These are phyloP conservation scores for Euphorbia corollata DNA, from an alignment of 441 rosid species.

Conservation along the genomic window DNA sequence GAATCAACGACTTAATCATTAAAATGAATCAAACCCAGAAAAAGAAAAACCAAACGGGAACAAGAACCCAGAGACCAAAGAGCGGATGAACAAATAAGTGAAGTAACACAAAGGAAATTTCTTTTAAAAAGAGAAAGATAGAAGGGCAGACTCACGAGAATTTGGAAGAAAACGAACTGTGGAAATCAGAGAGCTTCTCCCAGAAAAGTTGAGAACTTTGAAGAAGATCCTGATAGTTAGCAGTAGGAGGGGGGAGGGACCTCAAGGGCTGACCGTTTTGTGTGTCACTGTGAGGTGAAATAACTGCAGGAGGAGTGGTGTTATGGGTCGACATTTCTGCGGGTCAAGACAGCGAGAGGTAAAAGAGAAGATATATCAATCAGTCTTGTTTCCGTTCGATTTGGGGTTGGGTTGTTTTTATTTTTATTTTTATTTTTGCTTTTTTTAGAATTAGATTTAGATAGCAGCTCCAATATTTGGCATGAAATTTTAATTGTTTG, in stretches of 20 bases:
- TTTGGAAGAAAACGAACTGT: constrained; percentile 35
- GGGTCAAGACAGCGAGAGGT: constrained; percentile 16
- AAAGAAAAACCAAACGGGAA: not conserved
- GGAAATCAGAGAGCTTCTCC: constrained; percentile 57
- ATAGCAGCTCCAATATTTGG: not conserved
- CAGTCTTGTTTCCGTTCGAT: not conserved
- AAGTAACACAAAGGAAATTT: not conserved
- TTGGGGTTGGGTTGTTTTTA: not conserved
- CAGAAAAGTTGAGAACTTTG: constrained; percentile 59
- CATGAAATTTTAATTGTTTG: not conserved
- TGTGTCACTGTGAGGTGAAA: constrained; percentile 32
- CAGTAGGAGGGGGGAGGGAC: constrained; percentile 44
- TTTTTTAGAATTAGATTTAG: not conserved
- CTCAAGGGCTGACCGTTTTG: constrained; percentile 33
- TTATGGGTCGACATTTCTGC: constrained; percentile 36
- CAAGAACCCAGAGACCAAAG: not conserved
- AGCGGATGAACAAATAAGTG: constrained; percentile 11
- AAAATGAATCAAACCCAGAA: not conserved
- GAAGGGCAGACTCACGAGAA: constrained; percentile 40
- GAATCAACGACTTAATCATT: not conserved
- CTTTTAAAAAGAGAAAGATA: not conserved
- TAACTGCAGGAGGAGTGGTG: constrained; percentile 24
- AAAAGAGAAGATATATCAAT: constrained; percentile 1
- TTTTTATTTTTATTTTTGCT: not conserved
- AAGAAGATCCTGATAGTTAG: constrained; percentile 48